A percentile compares a stretch with the other conserved stretches of the same genome.
phyloP scores from a whole-genome alignment of 2,329 filamentous ascomycete species.

The Sclerotinia nivalis region DNA sequence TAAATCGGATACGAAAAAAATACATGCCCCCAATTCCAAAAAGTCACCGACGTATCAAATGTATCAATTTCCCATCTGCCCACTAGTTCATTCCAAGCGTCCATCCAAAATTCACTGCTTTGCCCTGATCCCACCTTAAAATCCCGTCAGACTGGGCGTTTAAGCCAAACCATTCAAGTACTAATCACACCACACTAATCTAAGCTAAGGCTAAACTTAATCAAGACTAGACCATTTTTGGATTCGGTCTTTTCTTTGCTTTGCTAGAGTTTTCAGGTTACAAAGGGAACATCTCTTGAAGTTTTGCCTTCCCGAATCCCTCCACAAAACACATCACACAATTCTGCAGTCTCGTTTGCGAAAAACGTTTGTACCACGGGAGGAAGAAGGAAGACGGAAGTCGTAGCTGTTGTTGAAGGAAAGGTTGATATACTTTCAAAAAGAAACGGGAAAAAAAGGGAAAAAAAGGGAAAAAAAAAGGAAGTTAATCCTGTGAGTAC shows the following conservation, averaged over 20 bases:
- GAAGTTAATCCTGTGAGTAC: conserved; percentile 14
- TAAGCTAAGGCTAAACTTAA: not conserved
- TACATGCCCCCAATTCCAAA: not conserved
- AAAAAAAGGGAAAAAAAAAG: conserved; percentile 10
- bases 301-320: conserved; percentile 22
- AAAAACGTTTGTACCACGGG: conserved; percentile 38
- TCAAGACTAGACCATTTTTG: not conserved
- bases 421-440: conserved; percentile 35
- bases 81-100: conserved; percentile 4
- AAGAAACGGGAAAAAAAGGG: conserved; percentile 25
- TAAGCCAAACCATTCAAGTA: not conserved
- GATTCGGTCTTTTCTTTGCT: conserved; percentile 7
- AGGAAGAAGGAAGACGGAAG: conserved; percentile 40
- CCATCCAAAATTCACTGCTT: not conserved
- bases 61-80: not conserved
- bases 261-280: conserved; percentile 17
- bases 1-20: too few species aligned
- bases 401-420: conserved; percentile 34
- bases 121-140: conserved; percentile 1
- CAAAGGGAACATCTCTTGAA: conserved; percentile 18
- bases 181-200: not conserved
- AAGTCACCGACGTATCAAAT: not conserved
- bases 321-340: conserved; percentile 25
- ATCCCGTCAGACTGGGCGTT: conserved; percentile 4
- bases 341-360: conserved; percentile 33